A percentile compares a stretch with the other conserved stretches of the same genome.
Conservation (phyloP, 495 filamentous ascomycete species). For the Penicillium coffeae region DNA sequence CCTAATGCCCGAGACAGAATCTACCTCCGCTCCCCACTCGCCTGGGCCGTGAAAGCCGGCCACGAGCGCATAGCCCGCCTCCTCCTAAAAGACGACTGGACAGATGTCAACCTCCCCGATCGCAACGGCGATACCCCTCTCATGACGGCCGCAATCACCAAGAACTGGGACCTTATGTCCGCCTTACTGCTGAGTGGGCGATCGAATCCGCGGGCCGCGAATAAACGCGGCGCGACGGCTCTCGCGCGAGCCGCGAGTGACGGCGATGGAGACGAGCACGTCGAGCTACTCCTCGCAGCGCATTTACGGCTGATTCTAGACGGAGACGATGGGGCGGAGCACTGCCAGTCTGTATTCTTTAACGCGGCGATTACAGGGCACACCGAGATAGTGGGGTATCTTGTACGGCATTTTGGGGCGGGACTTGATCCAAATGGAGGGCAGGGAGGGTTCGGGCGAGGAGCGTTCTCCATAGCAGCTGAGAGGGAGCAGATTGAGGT, state of each 20-base stretch:
- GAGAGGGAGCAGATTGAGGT: slow-evolving; percentile 12
- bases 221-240: slow-evolving; percentile 17
- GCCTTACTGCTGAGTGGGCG: slow-evolving; percentile 7
- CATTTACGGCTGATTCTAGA: slow-evolving; percentile 20
- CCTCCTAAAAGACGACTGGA: slow-evolving; percentile 14
- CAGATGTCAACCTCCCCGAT: slow-evolving; percentile 21
- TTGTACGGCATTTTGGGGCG: slow-evolving; percentile 16
- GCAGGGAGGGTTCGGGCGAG: slow-evolving; percentile 9
- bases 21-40: slow-evolving; percentile 30
- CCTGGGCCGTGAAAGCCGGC: slow-evolving; percentile 32
- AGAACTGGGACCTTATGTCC: slow-evolving; percentile 6
- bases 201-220: slow-evolving; percentile 15
- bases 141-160: slow-evolving; percentile 9
- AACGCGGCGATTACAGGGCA: slow-evolving; percentile 21
- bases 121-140: slow-evolving; percentile 18
- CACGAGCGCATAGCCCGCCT: slow-evolving; percentile 23
- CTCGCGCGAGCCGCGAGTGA: slow-evolving; percentile 8
- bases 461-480: slow-evolving; percentile 21
- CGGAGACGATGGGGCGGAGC: slow-evolving; percentile 7
- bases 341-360: slow-evolving; percentile 25
- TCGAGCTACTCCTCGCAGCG: slow-evolving; percentile 16
- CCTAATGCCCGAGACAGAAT: slow-evolving; percentile 19
- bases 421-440: slow-evolving; percentile 18
- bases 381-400: slow-evolving; percentile 17
- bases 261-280: not conserved